These are phyloP conservation scores for Taphrina communis DNA, from an alignment of 1,139 yeast genomes.

Conservation along the genomic window DNA sequence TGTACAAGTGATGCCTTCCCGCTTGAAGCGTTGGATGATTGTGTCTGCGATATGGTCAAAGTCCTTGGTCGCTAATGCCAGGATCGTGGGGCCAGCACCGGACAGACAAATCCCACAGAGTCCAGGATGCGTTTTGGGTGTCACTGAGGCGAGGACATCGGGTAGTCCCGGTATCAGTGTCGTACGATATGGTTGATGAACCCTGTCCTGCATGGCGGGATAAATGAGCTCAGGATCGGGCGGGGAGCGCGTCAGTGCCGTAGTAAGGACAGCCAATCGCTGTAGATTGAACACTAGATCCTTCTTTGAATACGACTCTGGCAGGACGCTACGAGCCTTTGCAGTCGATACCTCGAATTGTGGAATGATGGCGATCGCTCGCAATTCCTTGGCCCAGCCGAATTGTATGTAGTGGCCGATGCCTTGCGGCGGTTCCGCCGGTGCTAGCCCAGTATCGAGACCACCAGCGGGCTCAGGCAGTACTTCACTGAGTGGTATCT, in stretches of 20 bases:
- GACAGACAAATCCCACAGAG: slow-evolving; percentile 91
- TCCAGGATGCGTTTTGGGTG: slow-evolving; percentile 82
- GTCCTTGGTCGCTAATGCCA: slow-evolving; percentile 88
- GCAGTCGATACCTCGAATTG: slow-evolving; percentile 94
- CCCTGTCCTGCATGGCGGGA: slow-evolving; percentile 94
- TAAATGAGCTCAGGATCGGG: slow-evolving; percentile 83
- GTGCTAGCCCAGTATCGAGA: slow-evolving; percentile 66
- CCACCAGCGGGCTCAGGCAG: slow-evolving; percentile 80
- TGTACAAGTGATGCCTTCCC: slow-evolving; percentile 70
- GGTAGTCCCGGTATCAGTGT: slow-evolving; percentile 77
- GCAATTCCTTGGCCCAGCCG: slow-evolving; percentile 78
- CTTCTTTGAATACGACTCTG: slow-evolving; percentile 73
- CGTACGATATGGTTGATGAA: slow-evolving; percentile 94
- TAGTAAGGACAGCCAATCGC: slow-evolving; percentile 72
- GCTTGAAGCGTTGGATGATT: slow-evolving; percentile 70
- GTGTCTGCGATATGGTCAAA: slow-evolving; percentile 82
- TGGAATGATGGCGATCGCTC: slow-evolving; percentile 90
- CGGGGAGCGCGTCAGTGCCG: slow-evolving; percentile 81
- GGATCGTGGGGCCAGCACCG: slow-evolving; percentile 97
- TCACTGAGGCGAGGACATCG: slow-evolving; percentile 77
- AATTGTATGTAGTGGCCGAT: slow-evolving; percentile 91
- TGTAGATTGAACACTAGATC: slow-evolving; percentile 90
- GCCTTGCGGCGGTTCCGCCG: slow-evolving; percentile 81
- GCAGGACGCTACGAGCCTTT: slow-evolving; percentile 84
- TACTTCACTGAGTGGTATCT: slow-evolving; percentile 82